Evolutionary conservation across 2,329 filamentous ascomycete species (phyloP).

Genomic region (Pseudogymnoascus sp.): DNA sequence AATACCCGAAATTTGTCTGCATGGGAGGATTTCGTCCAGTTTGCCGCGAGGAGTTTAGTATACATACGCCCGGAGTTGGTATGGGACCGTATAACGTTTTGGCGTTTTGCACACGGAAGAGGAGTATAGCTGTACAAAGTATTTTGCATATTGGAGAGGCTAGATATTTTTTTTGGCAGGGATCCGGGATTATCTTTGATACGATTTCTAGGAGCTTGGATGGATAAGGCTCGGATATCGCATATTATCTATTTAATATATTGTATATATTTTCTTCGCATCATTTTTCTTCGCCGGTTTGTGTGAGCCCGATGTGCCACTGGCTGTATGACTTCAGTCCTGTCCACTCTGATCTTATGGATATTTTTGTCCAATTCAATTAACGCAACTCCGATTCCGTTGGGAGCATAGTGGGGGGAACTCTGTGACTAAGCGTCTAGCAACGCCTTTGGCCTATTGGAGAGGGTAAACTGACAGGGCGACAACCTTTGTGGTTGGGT

Average conservation of each 20-base stretch:
- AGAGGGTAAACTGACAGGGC: background rate
- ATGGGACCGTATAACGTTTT: background rate
- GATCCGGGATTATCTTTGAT: background rate
- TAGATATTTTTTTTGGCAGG: background rate
- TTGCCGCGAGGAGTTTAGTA: background rate
- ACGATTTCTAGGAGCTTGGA: background rate
- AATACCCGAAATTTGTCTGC: background rate
- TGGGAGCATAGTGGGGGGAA: background rate
- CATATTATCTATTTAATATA: background rate
- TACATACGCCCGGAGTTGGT: background rate
- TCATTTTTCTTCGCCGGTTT: background rate
- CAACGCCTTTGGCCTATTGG: background rate
- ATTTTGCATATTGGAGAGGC: background rate
- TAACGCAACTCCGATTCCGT: background rate
- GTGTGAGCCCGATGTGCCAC: background rate
- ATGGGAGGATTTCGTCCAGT: background rate
- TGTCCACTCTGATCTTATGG: background rate
- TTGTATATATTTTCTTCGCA: background rate
- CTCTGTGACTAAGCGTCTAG: background rate
- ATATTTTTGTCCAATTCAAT: background rate
- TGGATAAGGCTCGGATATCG: background rate
- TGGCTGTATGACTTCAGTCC: background rate
- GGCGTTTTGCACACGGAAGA: background rate
- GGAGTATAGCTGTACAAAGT: background rate
- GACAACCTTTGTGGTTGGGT: background rate